Percentiles rank a stretch among this genome's conserved stretches.
Conservation (phyloP, 2,329 filamentous ascomycete genomes). For the Neofusicoccum sp. region DNA sequence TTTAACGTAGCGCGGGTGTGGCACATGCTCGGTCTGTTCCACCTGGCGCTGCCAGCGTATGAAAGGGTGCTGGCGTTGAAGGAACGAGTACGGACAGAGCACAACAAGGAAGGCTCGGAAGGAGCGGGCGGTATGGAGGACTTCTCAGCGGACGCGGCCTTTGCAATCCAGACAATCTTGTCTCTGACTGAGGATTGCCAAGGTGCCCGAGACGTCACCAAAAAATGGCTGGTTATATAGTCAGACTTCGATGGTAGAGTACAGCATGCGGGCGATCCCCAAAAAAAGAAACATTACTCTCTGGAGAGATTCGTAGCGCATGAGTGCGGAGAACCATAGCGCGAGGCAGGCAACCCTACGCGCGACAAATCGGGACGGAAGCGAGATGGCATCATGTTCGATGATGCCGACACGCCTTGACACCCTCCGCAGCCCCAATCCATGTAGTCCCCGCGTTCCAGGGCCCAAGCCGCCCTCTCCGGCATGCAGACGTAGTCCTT, state of each 20-base stretch:
- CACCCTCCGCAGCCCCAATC: neutral
- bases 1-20: slow-evolving; percentile 79
- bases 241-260: neutral
- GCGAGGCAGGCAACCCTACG: no score
- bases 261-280: neutral
- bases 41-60: slow-evolving; percentile 76
- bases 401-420: neutral
- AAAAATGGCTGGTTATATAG: slow-evolving; percentile 51
- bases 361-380: neutral
- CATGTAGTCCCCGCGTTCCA: neutral
- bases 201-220: slow-evolving; percentile 63
- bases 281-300: no score
- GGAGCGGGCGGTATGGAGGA: slow-evolving; percentile 49
- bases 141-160: slow-evolving; percentile 71
- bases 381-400: neutral
- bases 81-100: slow-evolving; percentile 44
- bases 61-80: slow-evolving; percentile 58
- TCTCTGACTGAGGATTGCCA: slow-evolving; percentile 64
- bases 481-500: slow-evolving; percentile 58
- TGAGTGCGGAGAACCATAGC: no score
- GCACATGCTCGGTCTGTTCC: slow-evolving; percentile 72
- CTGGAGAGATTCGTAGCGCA: no score
- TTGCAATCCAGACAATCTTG: slow-evolving; percentile 71
- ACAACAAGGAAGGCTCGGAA: slow-evolving; percentile 9
- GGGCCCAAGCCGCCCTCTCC: slow-evolving; percentile 33